A percentile compares a stretch with the other conserved stretches of the same genome.
Conservation (phyloP, 108 stramenopile genomes). For the Fistulifera pelliculosa region DNA sequence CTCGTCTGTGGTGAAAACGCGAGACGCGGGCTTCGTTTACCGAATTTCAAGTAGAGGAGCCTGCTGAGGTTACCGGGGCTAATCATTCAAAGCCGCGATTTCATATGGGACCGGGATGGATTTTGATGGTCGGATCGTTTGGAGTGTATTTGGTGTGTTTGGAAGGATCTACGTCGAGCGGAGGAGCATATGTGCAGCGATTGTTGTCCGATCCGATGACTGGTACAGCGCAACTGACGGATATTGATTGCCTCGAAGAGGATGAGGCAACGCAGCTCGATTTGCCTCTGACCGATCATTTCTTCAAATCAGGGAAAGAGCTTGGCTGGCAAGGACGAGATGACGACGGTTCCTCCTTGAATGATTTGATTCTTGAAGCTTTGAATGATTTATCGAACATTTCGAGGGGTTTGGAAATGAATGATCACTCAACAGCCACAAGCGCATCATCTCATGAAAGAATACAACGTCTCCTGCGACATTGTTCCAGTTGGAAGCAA, state of each 20-base stretch:
- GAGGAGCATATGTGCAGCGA: conserved; percentile 40
- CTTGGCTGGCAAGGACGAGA: conserved; percentile 10
- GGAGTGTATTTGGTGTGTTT: conserved; percentile 56
- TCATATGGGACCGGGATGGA: conserved; percentile 45
- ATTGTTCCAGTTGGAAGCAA: conserved; percentile 61
- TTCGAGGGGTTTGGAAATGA: conserved; percentile 4
- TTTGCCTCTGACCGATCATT: neutral
- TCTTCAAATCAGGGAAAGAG: neutral
- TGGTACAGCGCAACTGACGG: neutral
- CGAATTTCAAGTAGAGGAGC: neutral
- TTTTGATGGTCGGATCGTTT: conserved; percentile 29
- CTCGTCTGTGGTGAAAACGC: neutral
- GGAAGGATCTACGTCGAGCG: conserved; percentile 56
- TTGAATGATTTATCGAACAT: conserved; percentile 30
- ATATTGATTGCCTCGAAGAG: neutral
- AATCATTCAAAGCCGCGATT: neutral
- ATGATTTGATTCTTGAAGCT: conserved; percentile 34
- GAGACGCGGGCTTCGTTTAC: neutral
- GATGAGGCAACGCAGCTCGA: no score
- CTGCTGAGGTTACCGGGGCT: neutral
- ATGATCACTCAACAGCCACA: neutral
- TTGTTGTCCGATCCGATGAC: conserved; percentile 3
- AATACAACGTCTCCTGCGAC: conserved; percentile 41
- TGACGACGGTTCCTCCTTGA: neutral
- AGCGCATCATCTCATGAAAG: conserved; percentile 41